These are phyloP conservation scores for Cyclanthera cordifolia DNA, from an alignment of 306 rosid genomes.

Conservation along the genomic window DNA sequence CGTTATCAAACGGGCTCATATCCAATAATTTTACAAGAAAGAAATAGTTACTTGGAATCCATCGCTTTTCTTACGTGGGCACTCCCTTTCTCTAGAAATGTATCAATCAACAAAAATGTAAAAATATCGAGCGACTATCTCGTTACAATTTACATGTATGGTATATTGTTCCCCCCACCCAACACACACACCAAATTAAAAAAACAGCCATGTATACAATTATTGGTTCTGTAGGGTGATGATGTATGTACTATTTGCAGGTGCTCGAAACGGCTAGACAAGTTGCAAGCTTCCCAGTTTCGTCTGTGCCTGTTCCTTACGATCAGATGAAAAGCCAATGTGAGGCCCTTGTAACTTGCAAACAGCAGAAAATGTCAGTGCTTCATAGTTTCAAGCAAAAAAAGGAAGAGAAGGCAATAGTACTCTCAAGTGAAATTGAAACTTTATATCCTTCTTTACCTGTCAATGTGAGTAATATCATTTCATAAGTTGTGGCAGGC, in stretches of 20 bases:
- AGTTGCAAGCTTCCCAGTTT: conserved; percentile 66
- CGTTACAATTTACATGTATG: neutral
- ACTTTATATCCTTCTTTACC: conserved; percentile 22
- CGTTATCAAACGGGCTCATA: too few relatives aligned
- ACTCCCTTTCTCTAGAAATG: neutral
- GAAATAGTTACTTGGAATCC: too few relatives aligned
- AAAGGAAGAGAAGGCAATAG: conserved; percentile 42
- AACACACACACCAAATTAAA: neutral
- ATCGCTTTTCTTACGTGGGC: too few relatives aligned
- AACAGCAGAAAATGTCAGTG: conserved; percentile 75
- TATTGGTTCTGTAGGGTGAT: neutral
- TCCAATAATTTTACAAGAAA: neutral
- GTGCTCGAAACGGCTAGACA: conserved; percentile 84
- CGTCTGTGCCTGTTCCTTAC: conserved; percentile 60
- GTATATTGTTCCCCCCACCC: neutral
- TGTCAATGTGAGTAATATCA: conserved; percentile 33
- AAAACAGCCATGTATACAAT: neutral
- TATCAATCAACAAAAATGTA: neutral
- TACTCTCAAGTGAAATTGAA: conserved; percentile 48
- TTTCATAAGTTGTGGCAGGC: neutral
- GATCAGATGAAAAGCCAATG: conserved; percentile 93
- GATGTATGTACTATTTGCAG: conserved; percentile 26
- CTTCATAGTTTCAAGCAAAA: conserved; percentile 72
- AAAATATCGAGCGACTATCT: neutral
- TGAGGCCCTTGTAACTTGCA: conserved; percentile 77